Percentiles rank a stretch among this genome's conserved stretches.
These are phyloP conservation scores for Straminergon stramineum DNA, from an alignment of 225 moss, liverwort and hornwort genomes.

Conservation along the genomic window DNA sequence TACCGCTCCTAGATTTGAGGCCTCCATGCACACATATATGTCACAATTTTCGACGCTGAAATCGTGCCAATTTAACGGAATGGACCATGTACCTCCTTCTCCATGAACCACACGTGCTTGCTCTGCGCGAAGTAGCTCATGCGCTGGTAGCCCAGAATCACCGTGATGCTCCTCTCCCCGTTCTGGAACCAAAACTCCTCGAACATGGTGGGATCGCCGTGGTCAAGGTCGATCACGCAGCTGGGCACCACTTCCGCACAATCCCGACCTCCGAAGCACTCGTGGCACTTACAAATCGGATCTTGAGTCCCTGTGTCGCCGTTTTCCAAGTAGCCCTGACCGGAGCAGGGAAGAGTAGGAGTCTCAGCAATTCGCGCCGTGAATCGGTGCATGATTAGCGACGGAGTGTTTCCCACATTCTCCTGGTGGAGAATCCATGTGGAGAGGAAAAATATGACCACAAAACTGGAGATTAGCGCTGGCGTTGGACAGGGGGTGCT, in stretches of 20 bases:
- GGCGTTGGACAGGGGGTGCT: conserved; percentile 3
- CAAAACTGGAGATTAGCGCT: conserved; percentile 16
- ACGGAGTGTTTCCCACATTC: not conserved
- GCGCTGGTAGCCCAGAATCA: conserved; percentile 64
- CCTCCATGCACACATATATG: too few species aligned
- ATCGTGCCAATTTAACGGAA: not conserved
- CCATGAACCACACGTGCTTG: conserved; percentile 69
- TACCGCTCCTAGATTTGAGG: not conserved
- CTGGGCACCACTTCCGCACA: conserved; percentile 22
- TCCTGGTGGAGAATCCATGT: not conserved
- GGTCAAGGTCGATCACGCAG: conserved; percentile 65
- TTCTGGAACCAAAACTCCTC: conserved; percentile 55
- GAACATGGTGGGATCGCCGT: conserved; percentile 77
- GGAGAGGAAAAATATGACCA: conserved; percentile 11
- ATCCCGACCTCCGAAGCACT: conserved; percentile 47
- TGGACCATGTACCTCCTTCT: conserved; percentile 33
- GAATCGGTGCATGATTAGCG: not conserved
- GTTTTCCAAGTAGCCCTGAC: conserved; percentile 35
- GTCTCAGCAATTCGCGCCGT: not conserved
- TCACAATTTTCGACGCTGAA: not conserved
- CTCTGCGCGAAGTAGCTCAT: conserved; percentile 84
- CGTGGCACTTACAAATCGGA: conserved; percentile 43
- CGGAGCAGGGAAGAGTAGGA: conserved; percentile 31
- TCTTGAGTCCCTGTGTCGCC: not conserved
- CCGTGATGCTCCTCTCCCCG: conserved; percentile 30